Evolutionary conservation across 179 eudicot genomes (phyloP), one percentile per base, ranked within the genome.

Genomic region (Camellia oleifera): DNA sequence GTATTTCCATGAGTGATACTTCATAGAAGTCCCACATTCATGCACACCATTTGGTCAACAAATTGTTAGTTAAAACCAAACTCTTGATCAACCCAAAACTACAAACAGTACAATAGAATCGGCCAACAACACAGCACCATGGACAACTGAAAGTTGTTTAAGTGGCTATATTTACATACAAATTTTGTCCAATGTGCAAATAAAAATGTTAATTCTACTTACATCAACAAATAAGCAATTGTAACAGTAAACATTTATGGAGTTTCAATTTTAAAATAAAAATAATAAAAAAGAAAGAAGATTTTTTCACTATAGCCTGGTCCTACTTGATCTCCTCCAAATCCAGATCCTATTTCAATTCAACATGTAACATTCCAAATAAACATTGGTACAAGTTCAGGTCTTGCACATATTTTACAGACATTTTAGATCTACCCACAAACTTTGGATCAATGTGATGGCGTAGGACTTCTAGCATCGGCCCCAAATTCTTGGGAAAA

Each of bases 291-390:
- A 32, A 32, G 40, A 32, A 32, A 32, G 40, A 32, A 32, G 40
- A 32, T 1, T 32, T 26, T 58, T 69, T 52, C 26, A 54, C 48
- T 12, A 72, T 11, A 58, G 50, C 18, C 58, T 11, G 61, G 52
- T 69, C 44, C 13, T 45, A 45, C 44, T 72, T 0, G 68, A 60
- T 58, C 50, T 71, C 44, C 23, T 40, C 45, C 77, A 71, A 50
- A 7, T 32, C 69, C 65, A 3, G 60, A 4, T 17, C 13, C 82
- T 78, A 82, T 74, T 76, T 17, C 62, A 64, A 81, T 68, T 83
- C 76, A 78, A 13, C 84, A 84, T 82, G 83, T 74, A 44, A 82
- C 82, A 78, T 77, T 75, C 77, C 81, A 74, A 77, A 81, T 74
- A 82, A 80, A 79, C 44, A 69, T 52, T 17, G n/a, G 45, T 67